A percentile compares a stretch with the other conserved stretches of the same genome.
phyloP scores from a whole-genome alignment of 129 eudicot species.

The Chrysanthemum lavandulifolium region DNA sequence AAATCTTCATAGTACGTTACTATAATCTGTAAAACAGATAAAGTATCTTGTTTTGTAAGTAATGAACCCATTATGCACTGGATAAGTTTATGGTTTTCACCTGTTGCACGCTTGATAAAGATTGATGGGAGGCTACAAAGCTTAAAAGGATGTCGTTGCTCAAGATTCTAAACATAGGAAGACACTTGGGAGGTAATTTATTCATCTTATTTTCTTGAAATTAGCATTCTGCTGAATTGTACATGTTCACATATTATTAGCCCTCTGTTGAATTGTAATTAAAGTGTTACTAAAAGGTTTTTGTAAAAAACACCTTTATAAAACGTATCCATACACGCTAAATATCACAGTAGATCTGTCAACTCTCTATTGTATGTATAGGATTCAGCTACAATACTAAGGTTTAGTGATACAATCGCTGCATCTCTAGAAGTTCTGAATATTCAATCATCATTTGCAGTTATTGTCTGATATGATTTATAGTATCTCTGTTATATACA shows the following conservation, averaged over 20 bases:
- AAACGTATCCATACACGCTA: too few relatives aligned
- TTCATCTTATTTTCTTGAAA: background rate
- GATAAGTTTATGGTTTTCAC: conserved; percentile 10
- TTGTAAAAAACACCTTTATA: too few relatives aligned
- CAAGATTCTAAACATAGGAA: conserved; percentile 86
- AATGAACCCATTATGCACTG: background rate
- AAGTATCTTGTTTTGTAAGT: too few relatives aligned
- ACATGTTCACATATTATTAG: background rate
- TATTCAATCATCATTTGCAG: background rate
- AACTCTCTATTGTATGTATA: too few relatives aligned
- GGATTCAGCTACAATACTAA: too few relatives aligned
- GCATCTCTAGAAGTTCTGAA: conserved; percentile 6
- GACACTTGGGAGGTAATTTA: conserved; percentile 83
- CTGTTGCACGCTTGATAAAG: conserved; percentile 33
- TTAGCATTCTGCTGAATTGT: background rate
- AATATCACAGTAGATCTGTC: too few relatives aligned
- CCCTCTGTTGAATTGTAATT: background rate
- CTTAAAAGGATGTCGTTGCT: conserved; percentile 76
- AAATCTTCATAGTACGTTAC: too few relatives aligned
- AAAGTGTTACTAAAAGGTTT: too few relatives aligned
- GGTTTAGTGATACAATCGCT: conserved; percentile 5
- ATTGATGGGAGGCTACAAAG: conserved; percentile 66
- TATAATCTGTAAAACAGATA: too few relatives aligned
- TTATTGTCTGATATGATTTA: background rate
- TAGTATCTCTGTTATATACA: background rate